Percentiles rank a stretch among this genome's conserved stretches.
phyloP scores from a whole-genome alignment of 345 rosid genomes.

The Boechera divaricarpa region DNA sequence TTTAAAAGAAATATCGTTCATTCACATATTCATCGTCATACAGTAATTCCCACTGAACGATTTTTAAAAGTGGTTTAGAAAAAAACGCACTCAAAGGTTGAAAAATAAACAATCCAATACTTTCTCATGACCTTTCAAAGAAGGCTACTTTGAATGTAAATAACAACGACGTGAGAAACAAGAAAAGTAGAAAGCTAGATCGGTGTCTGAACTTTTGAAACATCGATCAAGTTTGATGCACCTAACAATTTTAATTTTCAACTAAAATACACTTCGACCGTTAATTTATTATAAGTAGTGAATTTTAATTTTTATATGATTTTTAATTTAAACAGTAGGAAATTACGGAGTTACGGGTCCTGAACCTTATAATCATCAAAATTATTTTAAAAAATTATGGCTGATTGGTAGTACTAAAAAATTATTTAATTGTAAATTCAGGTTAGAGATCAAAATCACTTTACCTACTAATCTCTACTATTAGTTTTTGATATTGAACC shows the following conservation, averaged over 20 bases:
- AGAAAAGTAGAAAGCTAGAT: not conserved
- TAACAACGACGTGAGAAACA: conserved; percentile 19
- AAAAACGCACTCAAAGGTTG: conserved; percentile 16
- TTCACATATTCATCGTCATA: not conserved
- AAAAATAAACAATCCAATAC: not conserved
- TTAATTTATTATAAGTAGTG: not conserved
- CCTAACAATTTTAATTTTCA: not conserved
- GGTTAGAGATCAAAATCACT: not conserved
- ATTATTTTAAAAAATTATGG: too few relatives aligned
- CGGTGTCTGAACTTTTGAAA: conserved; percentile 31
- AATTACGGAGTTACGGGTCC: too few relatives aligned
- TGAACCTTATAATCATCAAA: too few relatives aligned
- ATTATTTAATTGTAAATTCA: not conserved
- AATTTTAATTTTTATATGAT: not conserved
- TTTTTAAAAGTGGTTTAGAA: conserved; percentile 6
- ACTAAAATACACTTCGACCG: not conserved
- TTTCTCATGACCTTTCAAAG: conserved; percentile 17
- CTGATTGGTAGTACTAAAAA: too few relatives aligned
- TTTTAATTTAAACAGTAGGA: not conserved
- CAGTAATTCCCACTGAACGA: not conserved
- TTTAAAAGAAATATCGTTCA: not conserved
- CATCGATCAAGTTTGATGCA: conserved; percentile 14
- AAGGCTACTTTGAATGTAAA: conserved; percentile 35
- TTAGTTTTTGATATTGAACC: too few relatives aligned
- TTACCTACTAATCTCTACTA: not conserved